Evolutionary conservation across 495 filamentous ascomycete genomes (phyloP).

Genomic region (Penicillium turbatum): DNA sequence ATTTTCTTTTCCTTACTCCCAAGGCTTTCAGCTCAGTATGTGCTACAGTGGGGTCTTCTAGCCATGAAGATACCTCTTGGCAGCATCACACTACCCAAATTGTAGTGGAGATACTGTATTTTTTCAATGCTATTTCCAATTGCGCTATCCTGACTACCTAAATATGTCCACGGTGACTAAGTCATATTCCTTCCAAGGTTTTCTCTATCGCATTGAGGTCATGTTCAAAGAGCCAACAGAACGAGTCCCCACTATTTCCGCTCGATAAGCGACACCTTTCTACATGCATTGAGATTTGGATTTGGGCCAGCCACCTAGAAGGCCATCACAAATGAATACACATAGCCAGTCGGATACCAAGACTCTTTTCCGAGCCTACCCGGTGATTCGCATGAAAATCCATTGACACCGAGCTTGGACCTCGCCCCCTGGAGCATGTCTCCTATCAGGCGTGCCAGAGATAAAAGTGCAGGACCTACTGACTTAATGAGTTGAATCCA

Average conservation of each 20-base stretch:
- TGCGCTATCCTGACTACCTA: too few relatives aligned
- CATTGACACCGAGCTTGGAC: conserved; percentile 14
- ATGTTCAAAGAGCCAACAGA: too few relatives aligned
- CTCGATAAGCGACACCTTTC: conserved; percentile 12
- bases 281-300: conserved; percentile 13
- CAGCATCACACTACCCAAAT: background rate
- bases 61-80: background rate
- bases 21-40: too few relatives aligned
- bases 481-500: background rate
- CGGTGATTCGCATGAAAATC: conserved; percentile 7
- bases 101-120: background rate
- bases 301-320: conserved; percentile 11
- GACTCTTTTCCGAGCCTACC: conserved; percentile 10
- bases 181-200: too few relatives aligned
- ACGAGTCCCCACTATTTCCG: background rate
- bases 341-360: conserved; percentile 3
- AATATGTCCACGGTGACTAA: too few relatives aligned
- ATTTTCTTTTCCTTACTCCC: too few relatives aligned
- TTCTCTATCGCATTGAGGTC: too few relatives aligned
- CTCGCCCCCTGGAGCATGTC: conserved; percentile 5
- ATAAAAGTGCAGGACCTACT: conserved; percentile 10
- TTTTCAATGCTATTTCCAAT: too few relatives aligned
- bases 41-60: background rate
- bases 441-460: conserved; percentile 22
- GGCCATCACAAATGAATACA: conserved; percentile 13